Conservation (phyloP, 1,284 basidiomycete genomes). For the Cystobasidiaceae sp. region DNA sequence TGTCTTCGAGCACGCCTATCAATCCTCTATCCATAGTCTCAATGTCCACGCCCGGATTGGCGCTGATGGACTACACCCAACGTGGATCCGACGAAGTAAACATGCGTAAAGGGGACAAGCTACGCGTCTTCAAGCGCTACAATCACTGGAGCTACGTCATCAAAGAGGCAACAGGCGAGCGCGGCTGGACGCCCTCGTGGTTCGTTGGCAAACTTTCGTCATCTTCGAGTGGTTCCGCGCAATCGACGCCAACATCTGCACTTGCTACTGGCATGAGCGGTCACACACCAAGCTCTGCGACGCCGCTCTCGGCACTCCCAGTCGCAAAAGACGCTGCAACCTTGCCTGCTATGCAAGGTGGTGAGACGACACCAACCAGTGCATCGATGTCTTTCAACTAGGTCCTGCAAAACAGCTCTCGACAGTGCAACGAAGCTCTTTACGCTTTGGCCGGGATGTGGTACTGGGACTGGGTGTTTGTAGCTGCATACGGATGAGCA, state of each 20-base stretch:
- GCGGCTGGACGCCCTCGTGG: conserved; percentile 34
- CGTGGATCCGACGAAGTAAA: conserved; percentile 84
- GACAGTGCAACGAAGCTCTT: no score
- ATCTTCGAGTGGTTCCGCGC: conserved; percentile 35
- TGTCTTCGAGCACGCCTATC: conserved; percentile 57
- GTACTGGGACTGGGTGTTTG: no score
- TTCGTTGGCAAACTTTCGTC: conserved; percentile 27
- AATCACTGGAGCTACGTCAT: conserved; percentile 57
- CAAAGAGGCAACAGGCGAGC: conserved; percentile 32
- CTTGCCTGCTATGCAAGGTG: neutral
- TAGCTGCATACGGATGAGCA: no score
- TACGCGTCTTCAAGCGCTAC: conserved; percentile 94
- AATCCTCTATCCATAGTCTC: conserved; percentile 81
- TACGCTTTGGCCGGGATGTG: no score
- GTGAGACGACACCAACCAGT: conserved; percentile 26
- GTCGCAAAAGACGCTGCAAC: neutral
- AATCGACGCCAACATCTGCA: conserved; percentile 28
- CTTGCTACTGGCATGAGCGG: neutral
- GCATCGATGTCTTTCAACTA: conserved; percentile 21
- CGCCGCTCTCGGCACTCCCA: neutral
- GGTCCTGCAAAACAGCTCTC: no score
- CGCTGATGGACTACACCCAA: conserved; percentile 89
- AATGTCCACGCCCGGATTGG: conserved; percentile 87
- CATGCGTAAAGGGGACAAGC: conserved; percentile 72
- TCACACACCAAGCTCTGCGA: conserved; percentile 3